Conservation (phyloP, 2,329 filamentous ascomycete genomes). For the Colletotrichum tropicicola region DNA sequence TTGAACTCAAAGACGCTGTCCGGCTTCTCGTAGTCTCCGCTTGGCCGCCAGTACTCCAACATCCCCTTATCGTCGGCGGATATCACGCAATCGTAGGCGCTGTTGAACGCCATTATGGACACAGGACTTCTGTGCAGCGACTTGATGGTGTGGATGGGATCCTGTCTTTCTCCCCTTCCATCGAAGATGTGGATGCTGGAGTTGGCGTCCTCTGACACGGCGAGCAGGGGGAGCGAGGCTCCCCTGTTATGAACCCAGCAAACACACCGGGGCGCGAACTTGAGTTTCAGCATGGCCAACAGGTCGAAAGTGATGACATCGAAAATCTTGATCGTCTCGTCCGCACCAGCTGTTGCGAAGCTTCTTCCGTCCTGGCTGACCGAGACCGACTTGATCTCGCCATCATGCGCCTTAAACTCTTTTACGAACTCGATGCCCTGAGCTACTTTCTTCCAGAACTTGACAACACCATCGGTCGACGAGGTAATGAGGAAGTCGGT, state of each 20-base stretch:
- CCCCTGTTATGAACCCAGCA: conserved; percentile 94
- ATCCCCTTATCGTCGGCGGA: conserved; percentile 91
- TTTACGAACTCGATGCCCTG: conserved; percentile 97
- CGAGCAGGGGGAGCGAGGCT: conserved; percentile 86
- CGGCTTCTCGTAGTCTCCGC: conserved; percentile 85
- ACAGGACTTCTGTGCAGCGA: conserved; percentile 85
- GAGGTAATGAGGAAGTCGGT: conserved; percentile 97
- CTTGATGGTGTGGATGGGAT: conserved; percentile 80
- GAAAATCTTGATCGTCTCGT: conserved; percentile 83
- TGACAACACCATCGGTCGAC: conserved; percentile 94
- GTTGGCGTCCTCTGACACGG: conserved; percentile 79
- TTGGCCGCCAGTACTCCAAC: conserved; percentile 95
- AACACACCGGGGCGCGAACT: conserved; percentile 78
- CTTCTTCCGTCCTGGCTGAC: conserved; percentile 91
- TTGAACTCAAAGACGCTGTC: conserved; percentile 93
- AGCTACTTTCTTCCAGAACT: conserved; percentile 98
- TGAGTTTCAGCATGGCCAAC: conserved; percentile 81
- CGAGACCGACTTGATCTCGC: conserved; percentile 84
- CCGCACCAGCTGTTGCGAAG: conserved; percentile 87
- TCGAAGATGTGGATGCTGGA: conserved; percentile 86
- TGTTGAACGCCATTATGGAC: conserved; percentile 88
- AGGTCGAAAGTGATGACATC: conserved; percentile 89
- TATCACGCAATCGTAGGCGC: conserved; percentile 86
- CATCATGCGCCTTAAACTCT: conserved; percentile 91
- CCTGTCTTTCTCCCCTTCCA: conserved; percentile 81